Base-by-base conservation (phyloP, 78 protist genomes). In the Dictyostelium purpureum region DNA sequence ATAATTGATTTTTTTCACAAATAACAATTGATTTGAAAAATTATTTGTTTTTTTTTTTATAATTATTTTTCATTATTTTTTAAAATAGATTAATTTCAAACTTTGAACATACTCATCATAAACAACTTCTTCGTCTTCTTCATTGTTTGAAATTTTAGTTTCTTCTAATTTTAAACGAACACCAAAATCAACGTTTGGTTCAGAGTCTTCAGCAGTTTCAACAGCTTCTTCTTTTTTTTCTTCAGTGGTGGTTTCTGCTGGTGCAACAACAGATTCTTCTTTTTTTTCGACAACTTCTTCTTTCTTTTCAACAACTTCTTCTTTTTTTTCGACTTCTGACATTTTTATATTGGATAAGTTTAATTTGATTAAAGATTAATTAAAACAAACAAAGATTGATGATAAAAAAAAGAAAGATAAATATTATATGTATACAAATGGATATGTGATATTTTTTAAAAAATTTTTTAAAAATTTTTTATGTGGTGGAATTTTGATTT, bases 81-180 rank as follows among this genome's bases (percentile, higher is more conserved):
- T 10, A 10, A 40, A 2, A 75, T 7, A 14, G 9, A 2, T n/a
- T n/a, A n/a, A n/a, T n/a, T n/a, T n/a, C n/a, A n/a, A n/a, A n/a
- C n/a, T n/a, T n/a, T 14, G 11, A 49, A 80, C 88, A 52, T 56
- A 87, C 87, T 45, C 65, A 33, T 78, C 88, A 31, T 63, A 77
- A 11, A 88, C 12, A 78, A 78, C 70, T 1, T 77, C 88, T 67
- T 89, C 94, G 11, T 89, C 77, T 67, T 89, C 94, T 63, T 89
- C 94, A 49, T 77, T 56, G 14, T 78, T 77, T 57, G 70, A 73
- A 19, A 51, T 51, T 35, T 89, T 79, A 9, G 45, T 70, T 19
- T 63, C n/a, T 2, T 77, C 38, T 26, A 79, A n/a, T 28, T 71
- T 63, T 7, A 89, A 40, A 38, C 40, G 57, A 57, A 88, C 52